Conservation (phyloP, 108 stramenopile species). For the Epipyxis sp. region DNA sequence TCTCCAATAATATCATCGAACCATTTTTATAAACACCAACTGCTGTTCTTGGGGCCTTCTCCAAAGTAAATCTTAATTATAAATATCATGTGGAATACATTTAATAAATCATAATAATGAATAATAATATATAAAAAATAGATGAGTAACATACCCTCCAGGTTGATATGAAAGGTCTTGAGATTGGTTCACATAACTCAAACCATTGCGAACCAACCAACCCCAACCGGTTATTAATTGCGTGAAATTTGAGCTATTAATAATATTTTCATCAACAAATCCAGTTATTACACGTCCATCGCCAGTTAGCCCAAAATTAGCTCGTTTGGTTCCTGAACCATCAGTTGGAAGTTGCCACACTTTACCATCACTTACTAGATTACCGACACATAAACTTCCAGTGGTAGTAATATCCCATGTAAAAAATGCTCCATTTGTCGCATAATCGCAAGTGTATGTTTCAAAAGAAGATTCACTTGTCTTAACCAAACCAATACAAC, state of each 20-base stretch:
- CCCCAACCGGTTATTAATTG: conserved; percentile 28
- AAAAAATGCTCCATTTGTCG: conserved; percentile 33
- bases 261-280: background rate
- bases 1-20: conserved; percentile 9
- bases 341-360: conserved; percentile 25
- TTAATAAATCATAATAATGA: no score
- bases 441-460: conserved; percentile 27
- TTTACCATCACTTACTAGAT: conserved; percentile 17
- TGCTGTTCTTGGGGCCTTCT: conserved; percentile 32
- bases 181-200: conserved; percentile 16
- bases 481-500: background rate
- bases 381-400: conserved; percentile 16
- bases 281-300: background rate
- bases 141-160: no score
- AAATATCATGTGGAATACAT: no score
- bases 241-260: background rate
- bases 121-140: no score
- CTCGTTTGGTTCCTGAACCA: conserved; percentile 17
- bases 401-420: background rate
- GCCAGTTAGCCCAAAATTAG: conserved; percentile 16
- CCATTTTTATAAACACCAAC: conserved; percentile 26
- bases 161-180: conserved; percentile 8
- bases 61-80: conserved; percentile 23
- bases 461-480: background rate
- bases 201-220: conserved; percentile 29